phyloP scores from a whole-genome alignment of 2,329 filamentous ascomycete species.

The Grosmannia huntii region DNA sequence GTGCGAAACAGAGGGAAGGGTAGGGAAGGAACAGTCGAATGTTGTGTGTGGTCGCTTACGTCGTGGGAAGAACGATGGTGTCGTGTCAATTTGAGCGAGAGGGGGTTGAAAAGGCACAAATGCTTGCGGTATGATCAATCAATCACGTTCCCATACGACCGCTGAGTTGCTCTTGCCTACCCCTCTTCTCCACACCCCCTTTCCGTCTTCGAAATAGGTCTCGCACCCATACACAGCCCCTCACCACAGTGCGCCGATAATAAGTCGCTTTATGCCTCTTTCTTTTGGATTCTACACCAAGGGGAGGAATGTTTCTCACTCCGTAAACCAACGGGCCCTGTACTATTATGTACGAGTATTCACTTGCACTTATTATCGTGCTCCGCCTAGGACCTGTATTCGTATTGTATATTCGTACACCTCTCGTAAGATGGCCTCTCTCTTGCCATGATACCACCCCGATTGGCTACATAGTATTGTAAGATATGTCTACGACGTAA shows the following conservation, averaged over 20 bases:
- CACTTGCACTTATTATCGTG: neutral
- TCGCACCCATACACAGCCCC: neutral
- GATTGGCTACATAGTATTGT: too few species aligned
- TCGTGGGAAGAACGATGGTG: neutral
- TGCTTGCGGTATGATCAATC: neutral
- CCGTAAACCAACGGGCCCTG: neutral
- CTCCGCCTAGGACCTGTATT: neutral
- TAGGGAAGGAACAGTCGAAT: neutral
- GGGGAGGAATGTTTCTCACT: neutral
- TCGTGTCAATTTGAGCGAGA: neutral
- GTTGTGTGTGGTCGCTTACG: neutral
- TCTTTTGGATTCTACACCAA: neutral
- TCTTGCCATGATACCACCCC: neutral
- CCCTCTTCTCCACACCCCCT: slow-evolving; percentile 2
- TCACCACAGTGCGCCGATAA: neutral
- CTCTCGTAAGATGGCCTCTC: neutral
- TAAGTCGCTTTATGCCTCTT: neutral
- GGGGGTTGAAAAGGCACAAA: neutral
- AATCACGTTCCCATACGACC: neutral
- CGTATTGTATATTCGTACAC: neutral
- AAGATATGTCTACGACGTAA: neutral
- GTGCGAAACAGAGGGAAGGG: neutral
- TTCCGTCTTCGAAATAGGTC: neutral
- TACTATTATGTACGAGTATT: neutral
- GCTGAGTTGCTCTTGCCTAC: neutral